Evolutionary conservation across 164 flowering plant species (phyloP), one percentile per base, ranked within the genome.

Genomic region (Paratinospora sagittata): DNA sequence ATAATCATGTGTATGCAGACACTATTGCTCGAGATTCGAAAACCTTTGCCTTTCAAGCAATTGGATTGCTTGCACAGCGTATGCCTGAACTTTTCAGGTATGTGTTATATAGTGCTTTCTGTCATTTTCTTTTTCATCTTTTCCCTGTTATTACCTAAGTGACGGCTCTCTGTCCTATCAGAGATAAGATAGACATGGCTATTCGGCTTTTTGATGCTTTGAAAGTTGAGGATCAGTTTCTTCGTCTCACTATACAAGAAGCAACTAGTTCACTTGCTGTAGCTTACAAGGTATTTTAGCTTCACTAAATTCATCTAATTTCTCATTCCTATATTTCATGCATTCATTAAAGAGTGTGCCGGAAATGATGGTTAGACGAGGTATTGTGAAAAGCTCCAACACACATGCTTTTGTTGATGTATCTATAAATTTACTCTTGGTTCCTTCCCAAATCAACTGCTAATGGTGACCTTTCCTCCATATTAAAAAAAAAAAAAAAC

Each of bases 21-120:
- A 52, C 82, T 16, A 65, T 74, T 78, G 81, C 87, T 39, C 82
- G 84, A 78, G 97, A 95, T 19, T 86, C 89, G 57, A 95, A 85
- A 79, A 80, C 74, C 37, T 95, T 89, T 82, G 88, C 90, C 71
- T 95, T 83, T 74, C 97, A 92, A 85, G 91, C 97, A 21, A 88
- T 95, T 81, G 98, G 98, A 55, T 79, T 90, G 77, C 91, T 95
- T 82, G 86, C 97, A 57, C 85, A 88, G 77, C 97, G 98, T 47
- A 82, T 95, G 90, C 98, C 98, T 75, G 87, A 89, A 67, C 96
- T 92, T 79, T 95, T 92, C 82, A 90, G 96, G 98, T 90, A 70
- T 52, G 16, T 11, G 16, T 71, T 73, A 30, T 30, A n/a, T 30
- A 30, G 34, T 52, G n/a, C 23, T 52, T 52, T 52, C 21, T 6